Evolutionary conservation across 805 yeast species (phyloP), one percentile per base, ranked within the genome.

Genomic region (Diddensiella santjacobensis): DNA sequence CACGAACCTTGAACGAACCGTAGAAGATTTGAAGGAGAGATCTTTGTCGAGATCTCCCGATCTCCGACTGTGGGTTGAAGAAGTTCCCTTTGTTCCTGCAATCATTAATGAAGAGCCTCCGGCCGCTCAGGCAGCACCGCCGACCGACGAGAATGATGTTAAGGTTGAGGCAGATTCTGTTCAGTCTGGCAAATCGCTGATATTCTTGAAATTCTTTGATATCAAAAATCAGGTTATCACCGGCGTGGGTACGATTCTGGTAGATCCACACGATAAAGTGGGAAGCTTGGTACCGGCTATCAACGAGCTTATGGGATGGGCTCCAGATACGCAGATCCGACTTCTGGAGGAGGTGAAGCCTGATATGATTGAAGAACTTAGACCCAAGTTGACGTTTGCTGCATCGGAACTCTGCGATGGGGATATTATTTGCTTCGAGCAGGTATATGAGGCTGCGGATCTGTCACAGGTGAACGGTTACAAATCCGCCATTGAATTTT

Each of bases 171-270:
- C 42, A 2, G 45, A 40, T 6, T n/a, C 24, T 20, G 17, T 22
- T 5, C 40, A 23, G 10, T 51, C 39, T 24, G 39, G 41, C 3
- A 26, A 26, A 35, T 17, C 44, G 13, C 29, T 58, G 8, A 42
- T 67, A 3, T 68, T 68, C 55, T 56, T 88, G 44, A 88, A 89
- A 63, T 73, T 74, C 53, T 88, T 84, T 66, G 90, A 88, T 59
- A 74, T 72, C 1, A 60, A 62, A 3, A 57, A 66, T 0, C 84
- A 80, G 60, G 62, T 71, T 3, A 61, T 87, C n/a, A 65, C 62
- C n/a, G 95, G 96, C 1, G 66, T 84, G 17, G 77, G 86, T 0
- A 85, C 86, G 57, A 62, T 73, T 2, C 65, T 72, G 17, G 80
- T 84, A 1, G 64, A 73, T 10, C 74, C 73, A 44, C 75, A 74